Base-by-base conservation (phyloP, 495 filamentous ascomycete genomes). In the Penicillium coprophilum region DNA sequence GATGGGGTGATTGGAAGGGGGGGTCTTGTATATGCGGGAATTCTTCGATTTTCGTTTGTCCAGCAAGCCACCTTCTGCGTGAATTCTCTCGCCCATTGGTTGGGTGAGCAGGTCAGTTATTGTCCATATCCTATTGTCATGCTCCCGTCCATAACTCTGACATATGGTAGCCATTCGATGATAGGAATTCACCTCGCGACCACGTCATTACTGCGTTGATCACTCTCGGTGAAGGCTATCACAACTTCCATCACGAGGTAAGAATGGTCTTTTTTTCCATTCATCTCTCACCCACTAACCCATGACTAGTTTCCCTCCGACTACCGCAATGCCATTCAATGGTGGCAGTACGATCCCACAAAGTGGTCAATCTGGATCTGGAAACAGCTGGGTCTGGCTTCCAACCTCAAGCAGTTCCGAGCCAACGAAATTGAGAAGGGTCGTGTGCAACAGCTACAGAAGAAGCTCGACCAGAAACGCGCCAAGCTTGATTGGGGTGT, bases 61-160 rank as follows among this genome's bases (percentile, higher is more conserved):
- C 91, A 96, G 76, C 91, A 96, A 70, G 91, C 92, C 56, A 96
- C 92, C 54, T 96, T 96, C 82, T 96, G 92, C 67, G 91, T 96
- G 82, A 96, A 96, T 79, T 94, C 90, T 45, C 78, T 96, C 45
- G 91, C 91, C 48, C 92, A 96, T 76, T 96, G 91, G 91, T 85
- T 96, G 61, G 92, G 92, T 45, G 92, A 96, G 62, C 91, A 66
- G 60, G 63, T 63, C 0, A 49, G 48, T 45, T n/a, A 24, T 41
- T 30, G 20, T 30, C 24, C 12, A n/a, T 46, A 8, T 6, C 24
- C 19, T 6, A 1, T 44, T 13, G 23, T 28, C 0, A 8, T 38
- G 17, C 17, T 38, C 6, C 34, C 12, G 31, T 46, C 27, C n/a
- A 8, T n/a, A 27, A 31, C 46, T 27, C 47, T 61, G 24, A 61